phyloP scores from a whole-genome alignment of 2,329 filamentous ascomycete species.

The Lachnellula subtilissima region DNA sequence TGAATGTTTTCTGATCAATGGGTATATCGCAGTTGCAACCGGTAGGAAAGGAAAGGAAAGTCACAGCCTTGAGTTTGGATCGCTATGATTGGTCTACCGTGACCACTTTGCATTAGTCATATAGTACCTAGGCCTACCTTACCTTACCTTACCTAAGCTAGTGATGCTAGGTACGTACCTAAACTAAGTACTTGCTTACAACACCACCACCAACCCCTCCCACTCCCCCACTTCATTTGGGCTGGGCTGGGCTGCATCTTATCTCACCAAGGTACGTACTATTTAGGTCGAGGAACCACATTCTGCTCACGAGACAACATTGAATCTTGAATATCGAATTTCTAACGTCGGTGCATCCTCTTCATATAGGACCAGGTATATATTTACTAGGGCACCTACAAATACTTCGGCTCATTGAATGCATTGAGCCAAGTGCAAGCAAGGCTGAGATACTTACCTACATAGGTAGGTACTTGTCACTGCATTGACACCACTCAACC shows the following conservation, averaged over 20 bases:
- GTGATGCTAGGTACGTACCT: too few species aligned
- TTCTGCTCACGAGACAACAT: not conserved
- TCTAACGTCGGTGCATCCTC: not conserved
- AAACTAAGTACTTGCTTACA: too few species aligned
- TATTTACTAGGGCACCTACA: not conserved
- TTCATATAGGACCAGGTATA: not conserved
- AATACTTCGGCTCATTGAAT: not conserved
- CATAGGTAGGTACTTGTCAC: not conserved
- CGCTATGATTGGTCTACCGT: too few species aligned
- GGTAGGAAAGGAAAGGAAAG: too few species aligned
- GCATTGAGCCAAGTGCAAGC: not conserved
- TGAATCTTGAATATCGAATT: not conserved
- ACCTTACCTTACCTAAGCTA: too few species aligned
- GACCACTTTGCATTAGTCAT: too few species aligned
- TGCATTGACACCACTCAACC: not conserved
- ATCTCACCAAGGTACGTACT: not conserved
- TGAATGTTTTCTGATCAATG: not conserved
- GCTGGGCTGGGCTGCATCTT: not conserved
- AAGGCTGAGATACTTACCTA: not conserved
- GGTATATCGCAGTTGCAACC: too few species aligned
- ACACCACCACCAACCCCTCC: too few species aligned
- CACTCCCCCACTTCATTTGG: too few species aligned
- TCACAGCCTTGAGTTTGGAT: too few species aligned
- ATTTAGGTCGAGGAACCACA: not conserved
- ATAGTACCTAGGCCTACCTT: too few species aligned